phyloP scores from a whole-genome alignment of 1,284 basidiomycete species.

The Mycocalia duriaeana region DNA sequence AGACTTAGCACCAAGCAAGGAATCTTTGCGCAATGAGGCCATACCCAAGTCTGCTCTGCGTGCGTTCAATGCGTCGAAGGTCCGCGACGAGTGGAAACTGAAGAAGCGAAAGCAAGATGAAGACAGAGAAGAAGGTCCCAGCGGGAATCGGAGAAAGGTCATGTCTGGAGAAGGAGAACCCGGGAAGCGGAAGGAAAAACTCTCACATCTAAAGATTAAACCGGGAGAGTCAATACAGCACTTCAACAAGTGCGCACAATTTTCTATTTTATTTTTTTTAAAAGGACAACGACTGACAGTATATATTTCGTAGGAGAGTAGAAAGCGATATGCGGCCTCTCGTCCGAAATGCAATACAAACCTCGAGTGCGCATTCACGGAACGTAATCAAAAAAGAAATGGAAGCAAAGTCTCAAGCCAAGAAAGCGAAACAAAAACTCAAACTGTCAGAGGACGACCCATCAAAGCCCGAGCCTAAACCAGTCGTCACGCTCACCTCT shows the following conservation, averaged over 20 bases:
- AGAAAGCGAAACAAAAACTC: slow-evolving; percentile 18
- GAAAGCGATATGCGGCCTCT: slow-evolving; percentile 64
- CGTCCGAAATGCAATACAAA: slow-evolving; percentile 55
- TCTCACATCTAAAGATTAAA: slow-evolving; percentile 41
- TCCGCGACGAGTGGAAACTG: slow-evolving; percentile 52
- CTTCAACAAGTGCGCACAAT: slow-evolving; percentile 58
- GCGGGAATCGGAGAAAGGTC: slow-evolving; percentile 33
- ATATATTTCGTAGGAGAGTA: slow-evolving; percentile 46
- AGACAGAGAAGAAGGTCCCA: slow-evolving; percentile 23
- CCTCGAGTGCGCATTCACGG: slow-evolving; percentile 48
- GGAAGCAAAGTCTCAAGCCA: slow-evolving; percentile 23
- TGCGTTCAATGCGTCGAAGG: slow-evolving; percentile 55
- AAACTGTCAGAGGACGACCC: slow-evolving; percentile 10
- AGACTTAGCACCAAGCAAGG: slow-evolving; percentile 42
- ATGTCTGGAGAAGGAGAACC: slow-evolving; percentile 14
- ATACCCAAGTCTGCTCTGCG: slow-evolving; percentile 65
- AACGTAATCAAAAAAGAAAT: slow-evolving; percentile 40
- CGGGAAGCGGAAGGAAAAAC: slow-evolving; percentile 19
- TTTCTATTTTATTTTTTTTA: neutral
- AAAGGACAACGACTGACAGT: slow-evolving; percentile 1
- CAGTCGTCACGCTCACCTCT: too few relatives aligned
- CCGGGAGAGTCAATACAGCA: slow-evolving; percentile 68
- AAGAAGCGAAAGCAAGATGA: slow-evolving; percentile 43
- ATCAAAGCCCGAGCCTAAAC: slow-evolving; percentile 11
- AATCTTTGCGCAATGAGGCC: slow-evolving; percentile 42